Evolutionary conservation across 192 early-diverging fungal genomes (phyloP).

Genomic region (Backusella tarrabulga): DNA sequence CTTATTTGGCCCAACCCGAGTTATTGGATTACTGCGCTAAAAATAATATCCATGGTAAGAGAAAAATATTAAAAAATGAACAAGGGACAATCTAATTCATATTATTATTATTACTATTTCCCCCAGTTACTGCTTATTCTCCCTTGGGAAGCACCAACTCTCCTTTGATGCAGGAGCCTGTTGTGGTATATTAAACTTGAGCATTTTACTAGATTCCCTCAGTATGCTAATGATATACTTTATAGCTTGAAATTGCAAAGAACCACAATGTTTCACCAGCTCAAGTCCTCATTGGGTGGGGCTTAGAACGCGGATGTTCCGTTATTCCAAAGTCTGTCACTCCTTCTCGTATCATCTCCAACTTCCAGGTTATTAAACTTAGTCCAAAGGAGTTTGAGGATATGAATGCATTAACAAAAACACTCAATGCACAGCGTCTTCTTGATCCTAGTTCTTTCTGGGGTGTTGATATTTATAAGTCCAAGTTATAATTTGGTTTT

Average conservation of each 20-base stretch:
- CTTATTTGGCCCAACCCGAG: slow-evolving; percentile 68
- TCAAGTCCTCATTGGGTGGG: slow-evolving; percentile 82
- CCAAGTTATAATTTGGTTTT: background rate
- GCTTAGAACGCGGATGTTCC: slow-evolving; percentile 63
- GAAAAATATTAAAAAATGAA: background rate
- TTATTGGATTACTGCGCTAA: slow-evolving; percentile 71
- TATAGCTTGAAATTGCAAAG: slow-evolving; percentile 55
- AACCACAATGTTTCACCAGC: slow-evolving; percentile 64
- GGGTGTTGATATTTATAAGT: slow-evolving; percentile 1
- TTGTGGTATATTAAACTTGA: slow-evolving; percentile 21
- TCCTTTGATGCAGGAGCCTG: slow-evolving; percentile 21
- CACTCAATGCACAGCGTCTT: background rate
- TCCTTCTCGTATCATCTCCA: slow-evolving; percentile 31
- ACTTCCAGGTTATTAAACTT: slow-evolving; percentile 22
- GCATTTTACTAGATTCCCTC: background rate
- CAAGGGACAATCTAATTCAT: background rate
- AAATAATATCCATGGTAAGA: slow-evolving; percentile 56
- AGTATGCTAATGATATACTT: background rate
- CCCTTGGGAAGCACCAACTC: slow-evolving; percentile 62
- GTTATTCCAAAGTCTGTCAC: slow-evolving; percentile 87
- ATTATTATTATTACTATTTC: background rate
- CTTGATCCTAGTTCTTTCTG: background rate
- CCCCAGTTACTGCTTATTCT: slow-evolving; percentile 71
- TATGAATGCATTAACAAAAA: background rate
- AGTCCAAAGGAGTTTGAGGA: background rate